Percentiles rank a stretch among this genome's conserved stretches.
Evolutionary conservation across 192 early-diverging fungal genomes (phyloP).

Genomic region (Gorgonomyces haynaldii): DNA sequence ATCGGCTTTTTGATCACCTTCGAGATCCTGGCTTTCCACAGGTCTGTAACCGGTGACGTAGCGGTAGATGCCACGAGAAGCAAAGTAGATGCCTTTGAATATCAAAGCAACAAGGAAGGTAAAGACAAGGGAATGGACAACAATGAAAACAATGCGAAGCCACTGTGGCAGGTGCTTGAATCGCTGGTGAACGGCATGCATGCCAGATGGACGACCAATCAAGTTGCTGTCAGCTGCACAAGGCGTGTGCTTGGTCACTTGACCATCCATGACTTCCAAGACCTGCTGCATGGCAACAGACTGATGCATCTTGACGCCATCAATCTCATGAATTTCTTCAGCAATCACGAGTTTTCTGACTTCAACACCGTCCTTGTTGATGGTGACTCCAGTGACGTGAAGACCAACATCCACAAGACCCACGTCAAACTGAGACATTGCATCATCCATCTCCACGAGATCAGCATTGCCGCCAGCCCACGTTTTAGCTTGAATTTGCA

Average conservation of each 20-base stretch:
- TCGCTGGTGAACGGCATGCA: too few relatives aligned
- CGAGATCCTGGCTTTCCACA: not conserved
- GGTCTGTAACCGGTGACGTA: too few relatives aligned
- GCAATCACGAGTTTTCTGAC: constrained; percentile 18
- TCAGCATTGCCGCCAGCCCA: constrained; percentile 12
- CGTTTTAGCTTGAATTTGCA: constrained; percentile 20
- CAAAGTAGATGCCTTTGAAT: too few relatives aligned
- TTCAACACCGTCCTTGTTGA: constrained; percentile 8
- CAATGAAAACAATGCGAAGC: too few relatives aligned
- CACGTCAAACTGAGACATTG: constrained; percentile 20
- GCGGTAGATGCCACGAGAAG: too few relatives aligned
- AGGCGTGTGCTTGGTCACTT: constrained; percentile 9
- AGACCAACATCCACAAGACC: constrained; percentile 25
- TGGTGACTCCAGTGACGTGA: constrained; percentile 11
- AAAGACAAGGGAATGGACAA: too few relatives aligned
- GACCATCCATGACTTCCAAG: constrained; percentile 17
- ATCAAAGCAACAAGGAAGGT: too few relatives aligned
- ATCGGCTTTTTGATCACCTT: not conserved
- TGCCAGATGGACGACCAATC: too few relatives aligned
- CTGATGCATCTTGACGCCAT: constrained; percentile 18
- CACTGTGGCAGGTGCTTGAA: too few relatives aligned
- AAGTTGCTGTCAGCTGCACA: too few relatives aligned
- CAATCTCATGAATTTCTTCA: constrained; percentile 22
- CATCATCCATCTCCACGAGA: constrained; percentile 8
- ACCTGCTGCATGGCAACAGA: constrained; percentile 21